Evolutionary conservation across 2,329 filamentous ascomycete species (phyloP).

Genomic region (Pseudogymnoascus pannorum): DNA sequence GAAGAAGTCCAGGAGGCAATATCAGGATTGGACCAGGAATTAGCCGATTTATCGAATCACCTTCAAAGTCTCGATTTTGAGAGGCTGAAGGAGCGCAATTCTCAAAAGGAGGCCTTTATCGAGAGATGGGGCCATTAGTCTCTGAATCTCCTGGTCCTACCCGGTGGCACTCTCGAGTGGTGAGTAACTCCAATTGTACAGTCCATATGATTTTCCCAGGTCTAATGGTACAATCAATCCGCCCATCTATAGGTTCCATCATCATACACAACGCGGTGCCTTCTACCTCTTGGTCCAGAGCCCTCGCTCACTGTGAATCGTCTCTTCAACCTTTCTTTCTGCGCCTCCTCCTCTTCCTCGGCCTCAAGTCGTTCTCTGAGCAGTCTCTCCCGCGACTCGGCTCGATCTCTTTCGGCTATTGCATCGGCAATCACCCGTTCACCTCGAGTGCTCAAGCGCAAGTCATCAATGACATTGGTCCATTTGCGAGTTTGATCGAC

Average conservation of each 20-base stretch:
- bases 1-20: constrained; percentile 46
- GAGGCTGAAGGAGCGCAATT: constrained; percentile 34
- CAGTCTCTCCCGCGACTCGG: constrained; percentile 12
- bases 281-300: constrained; percentile 20
- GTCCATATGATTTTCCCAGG: not conserved
- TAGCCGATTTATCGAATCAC: constrained; percentile 32
- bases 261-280: constrained; percentile 25
- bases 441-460: constrained; percentile 14
- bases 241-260: constrained; percentile 27
- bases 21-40: constrained; percentile 27
- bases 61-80: constrained; percentile 31
- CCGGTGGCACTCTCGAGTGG: not conserved
- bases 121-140: constrained; percentile 32
- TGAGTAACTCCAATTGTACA: not conserved
- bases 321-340: constrained; percentile 20
- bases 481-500: constrained; percentile 18
- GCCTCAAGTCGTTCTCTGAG: constrained; percentile 12
- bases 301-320: constrained; percentile 19
- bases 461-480: constrained; percentile 16
- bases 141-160: not conserved
- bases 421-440: constrained; percentile 14
- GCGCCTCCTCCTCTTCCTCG: constrained; percentile 18
- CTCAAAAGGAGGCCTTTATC: constrained; percentile 43
- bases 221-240: constrained; percentile 1
- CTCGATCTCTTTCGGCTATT: not conserved